Base-by-base conservation (phyloP, 352 stramenopile genomes). In the Thraustochytrium aureum region DNA sequence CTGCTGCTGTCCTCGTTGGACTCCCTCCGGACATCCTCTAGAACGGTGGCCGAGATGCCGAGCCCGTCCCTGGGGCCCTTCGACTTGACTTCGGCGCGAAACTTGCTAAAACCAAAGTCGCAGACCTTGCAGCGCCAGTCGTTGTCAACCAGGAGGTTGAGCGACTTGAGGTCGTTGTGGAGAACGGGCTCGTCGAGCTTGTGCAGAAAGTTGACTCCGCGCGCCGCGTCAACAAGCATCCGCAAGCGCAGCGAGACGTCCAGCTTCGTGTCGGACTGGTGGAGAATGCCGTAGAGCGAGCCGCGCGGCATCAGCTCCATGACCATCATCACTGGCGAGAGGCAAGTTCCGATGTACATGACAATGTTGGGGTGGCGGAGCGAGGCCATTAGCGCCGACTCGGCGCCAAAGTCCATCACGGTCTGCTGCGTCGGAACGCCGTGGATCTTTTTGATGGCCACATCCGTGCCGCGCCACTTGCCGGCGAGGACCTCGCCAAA, bases 391-490 rank as follows among this genome's bases (percentile, higher is more conserved):
- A 89, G 79, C 50, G 83, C 52, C n/a, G 88, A 84, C 67, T 89
- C 86, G 33, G 65, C 81, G 17, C 65, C 50, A 74, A 88, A 88
- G 47, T 87, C 85, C 20, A 64, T 60, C 45, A 86, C 75, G n/a
- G 52, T 26, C 39, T 81, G 4, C 26, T 74, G 50, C 26, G 33
- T 62, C 4, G 60, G 59, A 6, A 41, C 26, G 14, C 60, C 61
- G 38, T 82, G 56, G 22, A 82, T 91, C 88, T 92, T 93, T 87
- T 99, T 99, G 43, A 97, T 92, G 3, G 95, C 95, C 12, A 99
- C 95, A 50, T 96, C 88, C 1, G 93, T 97, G 38, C 94, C 95
- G 39, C 93, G 89, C 96, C 96, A 99, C 73, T 92, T 95, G 83
- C 93, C 96, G 39, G 92, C 91, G 85, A 97, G 97, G 67, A 99